Evolutionary conservation across 1,284 basidiomycete genomes (phyloP), one percentile per base, ranked within the genome.

Genomic region (Hortiboletus rubellus): DNA sequence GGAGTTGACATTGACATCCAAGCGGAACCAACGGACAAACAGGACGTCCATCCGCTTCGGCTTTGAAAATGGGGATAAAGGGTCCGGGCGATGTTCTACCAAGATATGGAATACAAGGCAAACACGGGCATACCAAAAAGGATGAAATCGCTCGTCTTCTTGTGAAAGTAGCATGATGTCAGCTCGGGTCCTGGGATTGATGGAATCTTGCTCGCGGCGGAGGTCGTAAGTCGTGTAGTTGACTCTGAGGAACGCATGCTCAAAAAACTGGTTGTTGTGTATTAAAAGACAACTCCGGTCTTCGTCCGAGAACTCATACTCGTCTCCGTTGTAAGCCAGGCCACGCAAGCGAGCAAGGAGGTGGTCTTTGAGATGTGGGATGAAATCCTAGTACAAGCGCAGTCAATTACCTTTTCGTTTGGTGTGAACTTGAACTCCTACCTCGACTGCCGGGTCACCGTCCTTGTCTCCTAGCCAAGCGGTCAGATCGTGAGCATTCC

Each of bases 141-240:
- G 71, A 46, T 74, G 70, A 0, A 17, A 11, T 4, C 22, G 8
- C 33, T 59, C 37, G 0, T 60, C 54, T 14, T 67, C 54, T 7
- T 61, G 45, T 2, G 54, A 57, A 1, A 63, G n/a, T 1, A 65
- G 14, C 52, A 67, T 62, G 22, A 64, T 55, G 31, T 59, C 51
- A 0, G 50, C 24, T 15, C 31, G 36, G 3, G n/a, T 52, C 0
- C 18, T 6, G 0, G 66, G 60, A 18, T 66, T 69, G 8, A 74
- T 47, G 2, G 63, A 54, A 45, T 74, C 71, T 50, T 72, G 64
- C 22, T 62, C 56, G 0, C 54, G 54, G 9, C 38, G 54, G 3
- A 72, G 55, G 53, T 74, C 56, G 24, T 74, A 74, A 0, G 67
- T 71, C 2, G 64, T 74, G 42, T 63, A 72, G 31, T 72, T 70